These are phyloP conservation scores for Coemansia sp. DNA, from an alignment of 192 early-diverging fungal species.

Conservation along the genomic window DNA sequence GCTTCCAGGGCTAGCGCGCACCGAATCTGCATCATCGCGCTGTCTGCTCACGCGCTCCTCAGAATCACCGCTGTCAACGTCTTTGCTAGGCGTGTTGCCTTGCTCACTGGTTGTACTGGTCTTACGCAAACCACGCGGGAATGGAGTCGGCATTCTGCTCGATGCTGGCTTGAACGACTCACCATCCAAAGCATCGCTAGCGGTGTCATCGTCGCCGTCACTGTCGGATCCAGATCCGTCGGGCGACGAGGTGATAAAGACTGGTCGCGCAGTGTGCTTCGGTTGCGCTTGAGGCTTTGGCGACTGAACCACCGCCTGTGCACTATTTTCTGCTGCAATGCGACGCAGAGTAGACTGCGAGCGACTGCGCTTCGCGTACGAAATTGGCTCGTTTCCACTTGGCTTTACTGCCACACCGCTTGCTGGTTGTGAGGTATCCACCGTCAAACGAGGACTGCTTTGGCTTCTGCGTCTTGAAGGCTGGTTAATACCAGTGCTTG, in stretches of 20 bases:
- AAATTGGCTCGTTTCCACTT: neutral
- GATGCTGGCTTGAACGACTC: conserved; percentile 27
- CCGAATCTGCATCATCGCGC: conserved; percentile 1
- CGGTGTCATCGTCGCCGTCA: neutral
- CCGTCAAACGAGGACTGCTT: conserved; percentile 2
- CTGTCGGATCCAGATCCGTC: conserved; percentile 10
- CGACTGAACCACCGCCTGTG: conserved; percentile 23
- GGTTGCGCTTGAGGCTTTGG: neutral
- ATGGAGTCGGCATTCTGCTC: conserved; percentile 41
- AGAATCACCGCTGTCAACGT: neutral
- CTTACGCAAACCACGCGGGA: conserved; percentile 23
- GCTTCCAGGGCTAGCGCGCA: neutral
- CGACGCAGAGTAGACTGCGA: conserved; percentile 37
- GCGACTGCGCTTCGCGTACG: conserved; percentile 23
- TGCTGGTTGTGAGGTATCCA: neutral
- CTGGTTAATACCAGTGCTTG: neutral
- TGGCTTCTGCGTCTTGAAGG: conserved; percentile 11
- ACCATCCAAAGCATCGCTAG: neutral
- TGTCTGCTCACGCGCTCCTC: neutral
- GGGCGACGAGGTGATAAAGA: conserved; percentile 11
- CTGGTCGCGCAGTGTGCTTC: conserved; percentile 1
- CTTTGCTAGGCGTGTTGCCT: neutral
- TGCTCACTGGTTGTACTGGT: neutral
- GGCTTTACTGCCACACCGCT: neutral
- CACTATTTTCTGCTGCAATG: conserved; percentile 40